Conservation (phyloP, 495 filamentous ascomycete genomes). For the Aspergillus biplanus region DNA sequence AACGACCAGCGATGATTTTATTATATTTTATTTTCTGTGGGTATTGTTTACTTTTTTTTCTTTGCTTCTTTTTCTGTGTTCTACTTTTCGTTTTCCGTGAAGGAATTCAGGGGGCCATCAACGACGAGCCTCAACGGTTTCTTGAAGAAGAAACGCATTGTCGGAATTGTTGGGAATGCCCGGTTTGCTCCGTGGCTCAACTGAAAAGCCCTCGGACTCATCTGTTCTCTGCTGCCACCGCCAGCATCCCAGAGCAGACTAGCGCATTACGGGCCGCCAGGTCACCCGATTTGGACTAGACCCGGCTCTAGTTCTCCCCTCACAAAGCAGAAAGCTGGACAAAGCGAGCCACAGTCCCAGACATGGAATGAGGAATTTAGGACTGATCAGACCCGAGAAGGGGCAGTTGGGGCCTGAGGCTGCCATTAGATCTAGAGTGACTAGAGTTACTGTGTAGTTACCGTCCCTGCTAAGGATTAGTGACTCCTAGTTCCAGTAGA, state of each 20-base stretch:
- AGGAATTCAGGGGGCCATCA: no score
- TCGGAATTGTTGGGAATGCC: constrained; percentile 15
- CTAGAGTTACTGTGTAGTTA: constrained; percentile 20
- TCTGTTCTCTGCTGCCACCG: constrained; percentile 19
- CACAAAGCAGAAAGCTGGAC: neutral
- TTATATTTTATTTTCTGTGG: neutral
- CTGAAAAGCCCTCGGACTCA: constrained; percentile 23
- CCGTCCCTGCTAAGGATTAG: constrained; percentile 11
- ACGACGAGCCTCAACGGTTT: constrained; percentile 16
- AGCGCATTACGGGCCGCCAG: constrained; percentile 12
- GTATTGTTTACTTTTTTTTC: neutral
- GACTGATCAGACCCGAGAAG: neutral
- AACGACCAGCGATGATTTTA: neutral
- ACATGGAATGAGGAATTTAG: no score
- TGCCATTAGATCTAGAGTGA: constrained; percentile 2
- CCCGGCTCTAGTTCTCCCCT: neutral
- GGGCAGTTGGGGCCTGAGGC: constrained; percentile 17
- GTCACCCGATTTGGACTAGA: constrained; percentile 19
- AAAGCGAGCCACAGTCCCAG: no score
- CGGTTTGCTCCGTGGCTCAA: constrained; percentile 30
- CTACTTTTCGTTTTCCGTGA: neutral
- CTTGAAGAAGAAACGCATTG: constrained; percentile 2
- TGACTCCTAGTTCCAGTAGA: constrained; percentile 7
- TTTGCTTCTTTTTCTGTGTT: neutral
- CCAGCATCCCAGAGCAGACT: constrained; percentile 17